A percentile compares a stretch with the other conserved stretches of the same genome.
phyloP scores from a whole-genome alignment of 2,329 filamentous ascomycete species.

The Curvularia spicifera region DNA sequence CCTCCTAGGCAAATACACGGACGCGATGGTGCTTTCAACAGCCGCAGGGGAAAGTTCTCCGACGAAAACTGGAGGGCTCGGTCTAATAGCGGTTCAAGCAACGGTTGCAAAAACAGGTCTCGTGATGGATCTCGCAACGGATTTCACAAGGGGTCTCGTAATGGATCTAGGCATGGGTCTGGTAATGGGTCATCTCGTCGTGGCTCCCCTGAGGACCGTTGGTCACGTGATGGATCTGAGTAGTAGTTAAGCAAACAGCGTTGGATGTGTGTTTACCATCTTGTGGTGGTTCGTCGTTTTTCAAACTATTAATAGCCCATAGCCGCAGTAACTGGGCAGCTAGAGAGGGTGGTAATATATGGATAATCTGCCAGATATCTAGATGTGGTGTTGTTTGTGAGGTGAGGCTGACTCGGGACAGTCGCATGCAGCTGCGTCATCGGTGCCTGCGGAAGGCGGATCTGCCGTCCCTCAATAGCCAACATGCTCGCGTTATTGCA shows the following conservation, averaged over 20 bases:
- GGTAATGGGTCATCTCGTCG: not conserved
- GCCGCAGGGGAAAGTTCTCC: constrained; percentile 2
- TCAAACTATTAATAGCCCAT: not conserved
- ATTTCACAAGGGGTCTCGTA: not conserved
- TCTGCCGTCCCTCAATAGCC: constrained; percentile 6
- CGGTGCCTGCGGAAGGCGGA: constrained; percentile 5
- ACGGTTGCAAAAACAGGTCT: not conserved
- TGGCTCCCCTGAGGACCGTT: not conserved
- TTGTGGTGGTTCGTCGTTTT: not conserved
- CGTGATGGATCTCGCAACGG: not conserved
- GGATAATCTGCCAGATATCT: not conserved
- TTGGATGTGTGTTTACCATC: not conserved
- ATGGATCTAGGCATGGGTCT: not conserved
- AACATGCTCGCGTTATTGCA: constrained; percentile 6
- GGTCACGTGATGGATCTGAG: not conserved
- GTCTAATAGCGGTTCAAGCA: not conserved
- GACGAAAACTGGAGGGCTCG: not conserved
- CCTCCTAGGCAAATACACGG: not conserved
- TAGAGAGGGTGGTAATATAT: not conserved
- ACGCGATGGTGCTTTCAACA: not conserved
- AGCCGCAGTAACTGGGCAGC: not conserved
- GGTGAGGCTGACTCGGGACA: constrained; percentile 13
- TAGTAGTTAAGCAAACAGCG: not conserved
- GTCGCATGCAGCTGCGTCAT: constrained; percentile 10
- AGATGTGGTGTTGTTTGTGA: constrained; percentile 8